Evolutionary conservation across 768 basidiomycete genomes (phyloP).

Genomic region (Mycena amicta): DNA sequence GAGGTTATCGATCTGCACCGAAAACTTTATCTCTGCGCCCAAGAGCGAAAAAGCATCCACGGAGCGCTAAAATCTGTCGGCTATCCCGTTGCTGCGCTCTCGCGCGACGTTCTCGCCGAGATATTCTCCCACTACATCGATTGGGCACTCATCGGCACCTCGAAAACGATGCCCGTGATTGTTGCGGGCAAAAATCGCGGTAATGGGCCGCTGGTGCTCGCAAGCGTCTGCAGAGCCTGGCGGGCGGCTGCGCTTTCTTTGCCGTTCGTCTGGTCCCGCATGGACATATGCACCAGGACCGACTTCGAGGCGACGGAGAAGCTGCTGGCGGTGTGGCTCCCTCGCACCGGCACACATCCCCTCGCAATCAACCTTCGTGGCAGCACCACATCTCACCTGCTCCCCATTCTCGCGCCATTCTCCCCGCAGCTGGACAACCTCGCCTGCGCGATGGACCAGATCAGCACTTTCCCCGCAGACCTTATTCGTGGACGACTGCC

Average conservation of each 20-base stretch:
- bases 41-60: not conserved
- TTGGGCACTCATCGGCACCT: not conserved
- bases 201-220: not conserved
- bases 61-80: not conserved
- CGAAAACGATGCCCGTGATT: not conserved
- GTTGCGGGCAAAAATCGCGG: not conserved
- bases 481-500: not conserved
- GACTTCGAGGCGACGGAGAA: not conserved
- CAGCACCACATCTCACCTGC: not conserved
- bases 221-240: not conserved
- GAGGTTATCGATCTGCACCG: not conserved
- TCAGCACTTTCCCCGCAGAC: not conserved
- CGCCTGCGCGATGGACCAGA: not conserved
- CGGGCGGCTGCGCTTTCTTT: not conserved
- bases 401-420: not conserved
- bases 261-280: not conserved
- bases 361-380: not conserved
- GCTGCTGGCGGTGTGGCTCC: not conserved
- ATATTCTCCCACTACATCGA: not conserved
- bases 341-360: not conserved
- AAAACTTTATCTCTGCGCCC: not conserved
- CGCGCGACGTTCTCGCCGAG: not conserved
- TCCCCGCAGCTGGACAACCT: not conserved
- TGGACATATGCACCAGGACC: not conserved
- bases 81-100: not conserved